phyloP scores from a whole-genome alignment of 179 eudicot species.

The Actinidia chinensis region DNA sequence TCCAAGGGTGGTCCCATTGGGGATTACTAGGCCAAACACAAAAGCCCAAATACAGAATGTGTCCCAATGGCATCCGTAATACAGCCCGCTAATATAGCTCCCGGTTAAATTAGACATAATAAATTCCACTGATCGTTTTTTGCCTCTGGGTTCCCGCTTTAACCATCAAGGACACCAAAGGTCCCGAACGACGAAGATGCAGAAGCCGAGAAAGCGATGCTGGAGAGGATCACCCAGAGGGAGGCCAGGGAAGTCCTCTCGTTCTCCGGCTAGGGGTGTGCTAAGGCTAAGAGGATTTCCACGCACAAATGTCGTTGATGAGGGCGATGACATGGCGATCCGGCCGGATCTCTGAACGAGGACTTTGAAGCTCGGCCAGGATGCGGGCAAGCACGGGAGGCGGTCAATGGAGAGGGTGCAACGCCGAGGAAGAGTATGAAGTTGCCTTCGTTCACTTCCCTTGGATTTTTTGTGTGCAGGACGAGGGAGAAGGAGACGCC shows the following conservation, averaged over 20 bases:
- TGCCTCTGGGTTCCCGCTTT: constrained; percentile 40
- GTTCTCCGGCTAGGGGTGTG: constrained; percentile 48
- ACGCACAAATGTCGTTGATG: constrained; percentile 45
- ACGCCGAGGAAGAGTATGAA: constrained; percentile 50
- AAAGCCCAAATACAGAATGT: constrained; percentile 52
- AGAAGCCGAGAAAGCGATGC: constrained; percentile 28
- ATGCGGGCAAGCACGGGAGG: constrained; percentile 56
- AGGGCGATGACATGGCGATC: constrained; percentile 51
- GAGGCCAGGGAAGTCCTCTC: constrained; percentile 34
- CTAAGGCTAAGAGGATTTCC: constrained; percentile 44
- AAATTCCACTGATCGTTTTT: constrained; percentile 44
- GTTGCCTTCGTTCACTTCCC: constrained; percentile 38
- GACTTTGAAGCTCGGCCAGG: constrained; percentile 50
- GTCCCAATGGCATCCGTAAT: constrained; percentile 52
- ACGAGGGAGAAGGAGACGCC: constrained; percentile 43
- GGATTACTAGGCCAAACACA: constrained; percentile 46
- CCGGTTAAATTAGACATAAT: constrained; percentile 43
- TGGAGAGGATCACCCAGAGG: constrained; percentile 45
- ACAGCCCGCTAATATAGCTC: constrained; percentile 47
- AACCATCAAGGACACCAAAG: constrained; percentile 31
- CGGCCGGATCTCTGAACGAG: constrained; percentile 42
- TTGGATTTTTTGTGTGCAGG: constrained; percentile 20
- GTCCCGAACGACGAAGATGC: constrained; percentile 37
- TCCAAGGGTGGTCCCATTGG: constrained; percentile 50
- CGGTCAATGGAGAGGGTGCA: constrained; percentile 48